phyloP scores from a whole-genome alignment of 768 basidiomycete species.

The Gloeopeniophorella convolvens region DNA sequence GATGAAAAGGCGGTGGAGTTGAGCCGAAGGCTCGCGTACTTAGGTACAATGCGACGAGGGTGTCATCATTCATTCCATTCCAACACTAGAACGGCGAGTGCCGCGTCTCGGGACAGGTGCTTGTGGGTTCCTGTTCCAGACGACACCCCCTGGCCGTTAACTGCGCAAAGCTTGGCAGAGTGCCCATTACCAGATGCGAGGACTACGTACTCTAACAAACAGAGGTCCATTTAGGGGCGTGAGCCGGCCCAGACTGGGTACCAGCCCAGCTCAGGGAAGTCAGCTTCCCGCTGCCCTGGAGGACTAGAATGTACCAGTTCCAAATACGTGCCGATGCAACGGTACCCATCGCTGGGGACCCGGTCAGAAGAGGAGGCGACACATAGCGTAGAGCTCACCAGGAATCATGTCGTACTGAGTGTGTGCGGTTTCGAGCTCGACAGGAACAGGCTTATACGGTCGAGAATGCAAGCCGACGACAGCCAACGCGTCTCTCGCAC shows the following conservation, averaged over 20 bases:
- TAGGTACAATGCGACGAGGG: neutral
- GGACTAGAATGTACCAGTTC: constrained; percentile 26
- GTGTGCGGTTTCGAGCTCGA: neutral
- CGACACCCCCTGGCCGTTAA: constrained; percentile 11
- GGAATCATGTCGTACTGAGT: constrained; percentile 8
- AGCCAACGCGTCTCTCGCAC: neutral
- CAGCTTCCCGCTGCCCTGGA: constrained; percentile 29
- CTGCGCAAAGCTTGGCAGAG: constrained; percentile 3
- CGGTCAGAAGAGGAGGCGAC: constrained; percentile 1
- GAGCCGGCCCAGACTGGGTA: constrained; percentile 33
- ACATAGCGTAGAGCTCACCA: constrained; percentile 5
- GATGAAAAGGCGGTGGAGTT: neutral
- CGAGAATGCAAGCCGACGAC: neutral
- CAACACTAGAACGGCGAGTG: constrained; percentile 5
- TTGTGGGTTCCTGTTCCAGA: constrained; percentile 17
- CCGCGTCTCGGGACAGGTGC: constrained; percentile 14
- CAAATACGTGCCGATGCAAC: neutral
- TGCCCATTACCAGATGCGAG: neutral
- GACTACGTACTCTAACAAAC: constrained; percentile 44
- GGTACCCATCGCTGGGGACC: constrained; percentile 11
- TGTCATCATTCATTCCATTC: no score
- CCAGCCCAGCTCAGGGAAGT: constrained; percentile 39
- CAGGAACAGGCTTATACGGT: constrained; percentile 10
- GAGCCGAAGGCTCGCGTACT: neutral
- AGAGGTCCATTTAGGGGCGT: constrained; percentile 44